phyloP scores from a whole-genome alignment of 2,329 filamentous ascomycete species.

The Aschersonia sp. region DNA sequence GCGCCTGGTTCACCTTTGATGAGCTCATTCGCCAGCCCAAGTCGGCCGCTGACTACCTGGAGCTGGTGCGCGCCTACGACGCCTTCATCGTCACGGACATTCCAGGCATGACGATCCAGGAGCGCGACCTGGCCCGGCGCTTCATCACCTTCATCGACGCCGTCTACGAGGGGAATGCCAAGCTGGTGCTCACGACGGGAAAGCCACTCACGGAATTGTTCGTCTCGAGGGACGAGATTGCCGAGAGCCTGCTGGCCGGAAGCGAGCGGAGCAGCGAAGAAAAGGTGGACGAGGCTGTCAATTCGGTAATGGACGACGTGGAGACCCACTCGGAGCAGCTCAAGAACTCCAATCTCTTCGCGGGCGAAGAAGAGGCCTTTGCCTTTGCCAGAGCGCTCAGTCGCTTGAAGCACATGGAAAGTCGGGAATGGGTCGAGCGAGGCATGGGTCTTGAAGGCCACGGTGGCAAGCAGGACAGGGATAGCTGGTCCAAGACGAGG shows the following conservation, averaged over 20 bases:
- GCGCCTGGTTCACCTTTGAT: conserved; percentile 83
- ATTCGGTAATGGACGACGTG: conserved; percentile 77
- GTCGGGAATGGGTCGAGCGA: conserved; percentile 84
- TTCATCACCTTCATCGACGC: conserved; percentile 98
- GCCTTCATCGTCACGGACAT: conserved; percentile 86
- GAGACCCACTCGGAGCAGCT: conserved; percentile 73
- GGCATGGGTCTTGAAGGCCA: conserved; percentile 51
- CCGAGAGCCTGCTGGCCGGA: conserved; percentile 38
- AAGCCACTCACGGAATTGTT: conserved; percentile 80
- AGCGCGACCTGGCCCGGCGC: conserved; percentile 74
- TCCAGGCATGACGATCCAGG: conserved; percentile 76
- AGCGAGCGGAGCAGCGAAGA: conserved; percentile 18
- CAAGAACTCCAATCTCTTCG: conserved; percentile 77
- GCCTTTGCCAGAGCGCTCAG: conserved; percentile 84
- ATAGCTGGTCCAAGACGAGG: conserved; percentile 50
- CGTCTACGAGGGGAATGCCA: conserved; percentile 85
- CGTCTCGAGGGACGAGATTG: conserved; percentile 56
- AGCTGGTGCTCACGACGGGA: conserved; percentile 82
- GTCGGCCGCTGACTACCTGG: conserved; percentile 88
- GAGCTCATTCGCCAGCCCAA: conserved; percentile 82
- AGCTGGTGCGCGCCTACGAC: conserved; percentile 79
- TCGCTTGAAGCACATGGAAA: conserved; percentile 82
- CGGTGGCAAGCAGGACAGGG: conserved; percentile 50
- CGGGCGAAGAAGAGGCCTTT: conserved; percentile 90
- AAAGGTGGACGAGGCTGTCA: conserved; percentile 15